Conservation (phyloP, 2,329 filamentous ascomycete genomes). For the Diaporthe vexans region DNA sequence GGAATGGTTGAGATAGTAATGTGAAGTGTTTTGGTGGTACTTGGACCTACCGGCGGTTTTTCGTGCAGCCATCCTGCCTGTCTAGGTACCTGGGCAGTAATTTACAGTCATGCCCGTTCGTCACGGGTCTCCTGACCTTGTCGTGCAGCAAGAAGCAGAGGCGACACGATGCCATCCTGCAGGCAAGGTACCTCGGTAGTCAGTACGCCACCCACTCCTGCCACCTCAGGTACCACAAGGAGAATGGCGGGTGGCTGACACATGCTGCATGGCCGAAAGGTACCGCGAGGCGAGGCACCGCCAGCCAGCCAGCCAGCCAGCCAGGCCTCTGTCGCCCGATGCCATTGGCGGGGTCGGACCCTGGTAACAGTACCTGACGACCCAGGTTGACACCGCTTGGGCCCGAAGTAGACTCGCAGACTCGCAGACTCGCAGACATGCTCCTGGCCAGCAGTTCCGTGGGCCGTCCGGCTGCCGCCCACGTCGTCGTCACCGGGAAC, state of each 20-base stretch:
- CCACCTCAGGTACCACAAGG: neutral
- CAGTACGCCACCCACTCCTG: neutral
- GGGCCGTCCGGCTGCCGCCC: neutral
- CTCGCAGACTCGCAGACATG: too few species aligned
- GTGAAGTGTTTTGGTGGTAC: too few species aligned
- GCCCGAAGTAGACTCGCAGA: neutral
- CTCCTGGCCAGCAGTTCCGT: too few species aligned
- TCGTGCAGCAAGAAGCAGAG: conserved; percentile 22
- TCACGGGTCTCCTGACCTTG: conserved; percentile 30
- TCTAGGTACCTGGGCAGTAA: too few species aligned
- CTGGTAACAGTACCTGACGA: conserved; percentile 21
- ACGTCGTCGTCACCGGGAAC: neutral
- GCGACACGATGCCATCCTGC: neutral
- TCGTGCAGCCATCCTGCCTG: too few species aligned
- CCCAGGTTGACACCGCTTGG: neutral
- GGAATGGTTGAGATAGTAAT: too few species aligned
- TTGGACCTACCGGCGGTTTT: too few species aligned
- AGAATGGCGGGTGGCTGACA: neutral
- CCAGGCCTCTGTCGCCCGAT: neutral
- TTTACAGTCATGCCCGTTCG: conserved; percentile 17
- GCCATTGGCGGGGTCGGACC: conserved; percentile 25
- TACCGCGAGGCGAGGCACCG: conserved; percentile 23
- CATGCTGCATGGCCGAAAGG: conserved; percentile 1
- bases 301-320: too few species aligned
- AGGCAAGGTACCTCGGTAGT: neutral